These are phyloP conservation scores for Annulohypoxylon truncatum DNA, from an alignment of 2,329 filamentous ascomycete genomes.

Conservation along the genomic window DNA sequence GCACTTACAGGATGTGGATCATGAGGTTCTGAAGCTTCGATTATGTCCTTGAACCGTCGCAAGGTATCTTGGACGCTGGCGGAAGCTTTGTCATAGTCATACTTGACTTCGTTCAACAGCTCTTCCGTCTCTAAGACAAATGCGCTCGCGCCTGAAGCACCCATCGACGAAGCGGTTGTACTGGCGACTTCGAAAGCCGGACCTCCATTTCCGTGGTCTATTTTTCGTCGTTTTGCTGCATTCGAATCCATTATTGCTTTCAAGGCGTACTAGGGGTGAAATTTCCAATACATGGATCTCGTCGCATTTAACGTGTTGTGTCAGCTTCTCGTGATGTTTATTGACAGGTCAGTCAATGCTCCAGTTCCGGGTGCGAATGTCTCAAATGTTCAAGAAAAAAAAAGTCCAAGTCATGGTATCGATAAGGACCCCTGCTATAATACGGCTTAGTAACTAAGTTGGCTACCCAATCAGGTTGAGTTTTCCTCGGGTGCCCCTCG, in stretches of 20 bases:
- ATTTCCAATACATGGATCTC: not conserved
- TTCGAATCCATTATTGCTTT: slow-evolving; percentile 57
- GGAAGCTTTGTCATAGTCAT: slow-evolving; percentile 64
- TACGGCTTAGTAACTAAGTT: not conserved
- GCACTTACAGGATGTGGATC: slow-evolving; percentile 62
- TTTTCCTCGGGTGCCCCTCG: slow-evolving; percentile 10
- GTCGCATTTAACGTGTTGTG: not conserved
- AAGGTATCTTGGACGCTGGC: slow-evolving; percentile 62
- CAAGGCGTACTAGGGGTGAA: not conserved
- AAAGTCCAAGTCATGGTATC: slow-evolving; percentile 31
- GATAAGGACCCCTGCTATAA: slow-evolving; percentile 27
- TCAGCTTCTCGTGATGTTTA: not conserved
- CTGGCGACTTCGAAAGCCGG: slow-evolving; percentile 56
- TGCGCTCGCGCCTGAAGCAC: slow-evolving; percentile 57
- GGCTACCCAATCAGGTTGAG: not conserved
- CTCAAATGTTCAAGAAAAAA: slow-evolving; percentile 6
- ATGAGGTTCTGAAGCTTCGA: slow-evolving; percentile 64
- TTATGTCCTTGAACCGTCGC: slow-evolving; percentile 62
- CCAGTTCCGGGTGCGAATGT: not conserved
- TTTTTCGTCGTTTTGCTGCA: slow-evolving; percentile 61
- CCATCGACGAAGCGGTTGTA: slow-evolving; percentile 56
- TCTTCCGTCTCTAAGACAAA: slow-evolving; percentile 71
- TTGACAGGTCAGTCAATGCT: not conserved
- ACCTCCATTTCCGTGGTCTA: slow-evolving; percentile 53
- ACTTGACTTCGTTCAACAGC: slow-evolving; percentile 64